Evolutionary conservation across 768 basidiomycete species (phyloP), one percentile per base, ranked within the genome.

Genomic region (Leccinellum luteum): DNA sequence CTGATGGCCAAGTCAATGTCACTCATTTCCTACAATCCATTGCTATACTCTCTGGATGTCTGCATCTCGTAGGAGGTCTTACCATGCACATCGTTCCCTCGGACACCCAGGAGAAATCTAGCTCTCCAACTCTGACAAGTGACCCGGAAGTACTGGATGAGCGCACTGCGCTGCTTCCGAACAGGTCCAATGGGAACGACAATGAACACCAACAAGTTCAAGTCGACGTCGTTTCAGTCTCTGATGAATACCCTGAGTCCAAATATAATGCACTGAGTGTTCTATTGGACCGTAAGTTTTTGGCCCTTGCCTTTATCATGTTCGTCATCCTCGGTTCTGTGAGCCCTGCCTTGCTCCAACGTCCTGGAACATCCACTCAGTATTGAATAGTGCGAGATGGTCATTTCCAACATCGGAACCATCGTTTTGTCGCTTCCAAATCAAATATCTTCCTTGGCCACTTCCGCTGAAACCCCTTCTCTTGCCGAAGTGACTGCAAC

Each of bases 351-450:
- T 4, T 6, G 34, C 30, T 34, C 19, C 34, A 35, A 25, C 27
- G 19, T 28, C n/a, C 21, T n/a, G 6, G 19, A 10, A 30, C 21
- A 6, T 45, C 15, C 47, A 41, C 54, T 25, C 25, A 8, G 9
- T 7, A 4, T 57, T 45, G 41, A 17, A 6, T 54, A 90, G 87
- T 82, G 81, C 48, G 90, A 92, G 69, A 92, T 90, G 89, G 78
- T 93, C 21, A 85, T 92, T 19, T 86, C 89, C 19, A 93, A 91
- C 64, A 85, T 93, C 48, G 90, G 89, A 35, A 84, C 87, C 1
- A 87, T 92, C 51, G 80, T 87, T 14, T 72, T 86, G 4, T 85
- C 90, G 14, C 79, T 91, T 34, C 82, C 84, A 9, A 65, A 72
- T 15, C 52, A 69, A 19, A 28, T 38, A 23, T 45, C 66, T 7